Evolutionary conservation across 495 filamentous ascomycete genomes (phyloP).

Genomic region (Cryomyces antarcticus): DNA sequence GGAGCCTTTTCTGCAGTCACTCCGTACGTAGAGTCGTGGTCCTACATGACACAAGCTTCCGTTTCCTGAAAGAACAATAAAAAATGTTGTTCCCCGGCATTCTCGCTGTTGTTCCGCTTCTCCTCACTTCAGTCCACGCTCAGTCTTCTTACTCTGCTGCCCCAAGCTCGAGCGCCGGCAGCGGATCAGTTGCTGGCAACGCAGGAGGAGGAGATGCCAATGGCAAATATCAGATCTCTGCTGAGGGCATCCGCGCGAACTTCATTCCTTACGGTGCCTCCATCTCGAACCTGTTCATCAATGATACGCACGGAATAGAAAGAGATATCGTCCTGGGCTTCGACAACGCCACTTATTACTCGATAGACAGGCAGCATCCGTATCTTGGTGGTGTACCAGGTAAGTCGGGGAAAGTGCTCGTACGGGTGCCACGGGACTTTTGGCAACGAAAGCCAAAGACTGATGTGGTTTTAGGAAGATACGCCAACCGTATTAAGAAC

Average conservation of each 20-base stretch:
- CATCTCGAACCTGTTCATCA: slow-evolving; percentile 52
- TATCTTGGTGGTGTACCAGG: slow-evolving; percentile 6
- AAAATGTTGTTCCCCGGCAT: too few species aligned
- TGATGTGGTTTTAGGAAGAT: slow-evolving; percentile 40
- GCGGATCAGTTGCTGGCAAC: background rate
- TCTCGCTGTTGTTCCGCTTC: too few species aligned
- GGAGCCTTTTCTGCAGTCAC: too few species aligned
- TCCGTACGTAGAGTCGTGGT: too few species aligned
- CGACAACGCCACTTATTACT: slow-evolving; percentile 56
- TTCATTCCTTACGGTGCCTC: slow-evolving; percentile 68
- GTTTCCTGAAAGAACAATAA: too few species aligned
- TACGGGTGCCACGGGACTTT: slow-evolving; percentile 26
- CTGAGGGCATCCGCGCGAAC: slow-evolving; percentile 47
- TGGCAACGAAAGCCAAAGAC: slow-evolving; percentile 24
- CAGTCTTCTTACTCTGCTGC: too few species aligned
- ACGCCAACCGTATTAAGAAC: slow-evolving; percentile 79
- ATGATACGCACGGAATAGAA: slow-evolving; percentile 40
- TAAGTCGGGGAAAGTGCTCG: slow-evolving; percentile 14
- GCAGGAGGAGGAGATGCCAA: slow-evolving; percentile 1
- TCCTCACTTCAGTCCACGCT: too few species aligned
- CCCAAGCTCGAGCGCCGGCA: background rate
- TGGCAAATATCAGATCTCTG: slow-evolving; percentile 49
- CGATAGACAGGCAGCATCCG: slow-evolving; percentile 30
- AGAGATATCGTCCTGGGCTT: slow-evolving; percentile 58
- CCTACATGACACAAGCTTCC: too few species aligned